Percentiles rank a stretch among this genome's conserved stretches.
phyloP scores from a whole-genome alignment of 1,284 basidiomycete species.

The Golubevia pallescens region DNA sequence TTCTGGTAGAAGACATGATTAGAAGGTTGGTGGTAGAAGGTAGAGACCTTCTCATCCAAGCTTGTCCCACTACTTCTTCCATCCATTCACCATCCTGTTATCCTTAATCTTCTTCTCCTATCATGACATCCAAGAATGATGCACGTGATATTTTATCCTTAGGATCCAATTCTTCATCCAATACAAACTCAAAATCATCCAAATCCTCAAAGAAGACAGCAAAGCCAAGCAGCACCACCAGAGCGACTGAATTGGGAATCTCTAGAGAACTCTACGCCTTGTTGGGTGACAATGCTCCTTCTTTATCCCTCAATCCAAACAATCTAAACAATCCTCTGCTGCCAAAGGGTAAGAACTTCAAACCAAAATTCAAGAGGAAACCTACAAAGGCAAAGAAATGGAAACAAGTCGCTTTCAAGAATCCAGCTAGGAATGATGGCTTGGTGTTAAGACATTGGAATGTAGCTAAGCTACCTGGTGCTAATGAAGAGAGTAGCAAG shows the following conservation, averaged over 20 bases:
- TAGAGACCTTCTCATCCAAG: too few species aligned
- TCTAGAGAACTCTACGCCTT: conserved; percentile 89
- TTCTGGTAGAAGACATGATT: conserved; percentile 10
- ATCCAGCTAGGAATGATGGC: conserved; percentile 24
- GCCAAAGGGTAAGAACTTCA: conserved; percentile 67
- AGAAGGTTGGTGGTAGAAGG: too few species aligned
- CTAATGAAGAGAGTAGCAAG: conserved; percentile 7
- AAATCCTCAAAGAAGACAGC: too few species aligned
- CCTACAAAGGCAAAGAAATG: conserved; percentile 68
- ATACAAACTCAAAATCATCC: too few species aligned
- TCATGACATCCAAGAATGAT: too few species aligned
- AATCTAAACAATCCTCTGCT: conserved; percentile 65
- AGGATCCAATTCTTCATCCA: too few species aligned
- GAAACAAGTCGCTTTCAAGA: conserved; percentile 42
- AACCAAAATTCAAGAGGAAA: conserved; percentile 83
- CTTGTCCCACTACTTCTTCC: too few species aligned
- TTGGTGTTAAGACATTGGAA: conserved; percentile 9
- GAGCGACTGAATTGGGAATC: too few species aligned
- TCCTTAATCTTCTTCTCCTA: conserved; percentile 65
- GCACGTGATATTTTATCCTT: too few species aligned
- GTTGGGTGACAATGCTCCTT: conserved; percentile 88
- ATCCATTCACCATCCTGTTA: too few species aligned
- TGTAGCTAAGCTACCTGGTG: not conserved
- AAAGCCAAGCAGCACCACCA: too few species aligned
- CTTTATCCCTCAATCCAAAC: conserved; percentile 67